Conservation (phyloP, 2,329 filamentous ascomycete species). For the Tolypocladium amazonense region DNA sequence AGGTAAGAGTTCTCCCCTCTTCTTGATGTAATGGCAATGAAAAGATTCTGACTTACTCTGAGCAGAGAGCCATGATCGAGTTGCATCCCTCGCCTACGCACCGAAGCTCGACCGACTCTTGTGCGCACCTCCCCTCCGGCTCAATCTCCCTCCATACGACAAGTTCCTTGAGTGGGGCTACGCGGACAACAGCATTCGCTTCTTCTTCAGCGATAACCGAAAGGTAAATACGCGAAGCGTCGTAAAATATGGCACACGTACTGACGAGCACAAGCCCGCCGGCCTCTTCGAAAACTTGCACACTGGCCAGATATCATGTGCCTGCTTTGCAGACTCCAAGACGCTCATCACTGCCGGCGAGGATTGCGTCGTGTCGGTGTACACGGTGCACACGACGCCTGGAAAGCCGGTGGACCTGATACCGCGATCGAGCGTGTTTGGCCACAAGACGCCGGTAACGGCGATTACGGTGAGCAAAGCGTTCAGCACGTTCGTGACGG, state of each 20-base stretch:
- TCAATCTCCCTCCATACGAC: constrained; percentile 87
- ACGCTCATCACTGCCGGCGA: constrained; percentile 86
- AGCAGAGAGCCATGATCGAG: constrained; percentile 60
- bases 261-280: constrained; percentile 40
- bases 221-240: constrained; percentile 36
- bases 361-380: constrained; percentile 84
- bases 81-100: constrained; percentile 69
- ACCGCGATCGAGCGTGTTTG: constrained; percentile 73
- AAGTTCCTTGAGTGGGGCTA: constrained; percentile 96
- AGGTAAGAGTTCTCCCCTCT: constrained; percentile 27
- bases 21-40: background rate
- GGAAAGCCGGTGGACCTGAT: constrained; percentile 68
- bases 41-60: background rate
- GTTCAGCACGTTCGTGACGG: constrained; percentile 79
- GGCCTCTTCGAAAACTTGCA: constrained; percentile 92
- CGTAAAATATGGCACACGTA: constrained; percentile 1
- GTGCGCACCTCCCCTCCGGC: constrained; percentile 70
- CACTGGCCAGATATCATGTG: constrained; percentile 75
- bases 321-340: constrained; percentile 78
- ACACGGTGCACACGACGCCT: constrained; percentile 54
- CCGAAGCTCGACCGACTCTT: constrained; percentile 73
- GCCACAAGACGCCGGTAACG: constrained; percentile 76
- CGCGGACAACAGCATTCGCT: constrained; percentile 82
- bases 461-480: constrained; percentile 76
- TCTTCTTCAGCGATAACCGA: constrained; percentile 75